These are phyloP conservation scores for Paecilomyces niveus DNA, from an alignment of 2,329 filamentous ascomycete genomes.

Conservation along the genomic window DNA sequence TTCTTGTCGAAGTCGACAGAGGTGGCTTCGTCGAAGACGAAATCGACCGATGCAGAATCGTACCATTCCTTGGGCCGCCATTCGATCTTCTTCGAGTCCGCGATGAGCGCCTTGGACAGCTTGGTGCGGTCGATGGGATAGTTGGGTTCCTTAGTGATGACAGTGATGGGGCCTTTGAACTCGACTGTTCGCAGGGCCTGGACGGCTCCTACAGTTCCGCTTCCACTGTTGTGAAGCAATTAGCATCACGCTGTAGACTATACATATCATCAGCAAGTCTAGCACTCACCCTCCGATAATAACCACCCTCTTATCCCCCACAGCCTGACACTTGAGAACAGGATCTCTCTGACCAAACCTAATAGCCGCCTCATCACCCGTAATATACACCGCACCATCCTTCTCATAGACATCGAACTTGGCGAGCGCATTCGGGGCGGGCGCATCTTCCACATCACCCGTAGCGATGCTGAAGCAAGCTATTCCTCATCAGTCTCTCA, in stretches of 20 bases:
- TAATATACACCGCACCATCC: slow-evolving; percentile 76
- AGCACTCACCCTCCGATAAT: slow-evolving; percentile 64
- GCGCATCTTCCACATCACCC: slow-evolving; percentile 92
- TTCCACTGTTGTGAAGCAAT: slow-evolving; percentile 52
- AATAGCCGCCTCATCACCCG: slow-evolving; percentile 69
- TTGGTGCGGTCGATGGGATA: slow-evolving; percentile 90
- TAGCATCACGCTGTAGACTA: not conserved
- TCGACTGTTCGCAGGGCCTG: slow-evolving; percentile 78
- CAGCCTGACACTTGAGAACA: slow-evolving; percentile 62
- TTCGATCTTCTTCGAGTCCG: slow-evolving; percentile 70
- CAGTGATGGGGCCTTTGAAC: slow-evolving; percentile 70
- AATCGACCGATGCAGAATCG: slow-evolving; percentile 52
- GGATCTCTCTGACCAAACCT: slow-evolving; percentile 68
- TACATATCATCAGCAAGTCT: not conserved
- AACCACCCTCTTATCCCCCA: slow-evolving; percentile 56
- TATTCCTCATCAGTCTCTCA: slow-evolving; percentile 27
- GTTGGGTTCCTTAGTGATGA: slow-evolving; percentile 78
- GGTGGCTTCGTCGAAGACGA: slow-evolving; percentile 56
- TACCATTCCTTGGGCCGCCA: slow-evolving; percentile 75
- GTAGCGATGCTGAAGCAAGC: slow-evolving; percentile 88
- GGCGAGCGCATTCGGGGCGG: slow-evolving; percentile 77
- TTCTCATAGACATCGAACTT: slow-evolving; percentile 76
- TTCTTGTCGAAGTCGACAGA: slow-evolving; percentile 69
- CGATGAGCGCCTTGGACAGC: slow-evolving; percentile 85
- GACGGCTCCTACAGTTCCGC: slow-evolving; percentile 71